These are phyloP conservation scores for Dactylellina leptospora DNA, from an alignment of 2,329 filamentous ascomycete species.

Conservation along the genomic window DNA sequence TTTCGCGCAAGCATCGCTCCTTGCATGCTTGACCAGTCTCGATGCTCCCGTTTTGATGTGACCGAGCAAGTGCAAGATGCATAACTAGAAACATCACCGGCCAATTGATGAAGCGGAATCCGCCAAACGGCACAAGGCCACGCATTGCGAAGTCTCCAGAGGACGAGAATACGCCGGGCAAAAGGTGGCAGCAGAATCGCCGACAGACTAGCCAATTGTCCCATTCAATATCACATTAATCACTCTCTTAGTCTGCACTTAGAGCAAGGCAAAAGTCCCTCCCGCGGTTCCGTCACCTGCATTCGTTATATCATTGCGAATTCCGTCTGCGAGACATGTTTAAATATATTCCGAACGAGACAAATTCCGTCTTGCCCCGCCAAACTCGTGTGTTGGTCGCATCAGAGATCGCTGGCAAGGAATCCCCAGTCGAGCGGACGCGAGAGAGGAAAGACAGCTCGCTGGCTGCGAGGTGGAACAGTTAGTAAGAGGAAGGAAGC, in stretches of 20 bases:
- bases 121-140: neutral
- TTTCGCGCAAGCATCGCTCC: slow-evolving; percentile 36
- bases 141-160: too few relatives aligned
- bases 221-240: too few relatives aligned
- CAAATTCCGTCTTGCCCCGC: slow-evolving; percentile 33
- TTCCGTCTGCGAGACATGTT: slow-evolving; percentile 1
- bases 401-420: slow-evolving; percentile 34
- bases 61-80: slow-evolving; percentile 16
- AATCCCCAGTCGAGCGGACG: slow-evolving; percentile 27
- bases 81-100: slow-evolving; percentile 11
- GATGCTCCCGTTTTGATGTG: slow-evolving; percentile 24
- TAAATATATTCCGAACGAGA: slow-evolving; percentile 40
- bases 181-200: too few relatives aligned
- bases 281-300: slow-evolving; percentile 26
- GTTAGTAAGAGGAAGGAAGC: neutral
- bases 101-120: slow-evolving; percentile 2
- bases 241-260: too few relatives aligned
- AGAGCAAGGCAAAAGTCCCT: too few relatives aligned
- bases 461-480: slow-evolving; percentile 33
- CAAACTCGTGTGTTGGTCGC: slow-evolving; percentile 33
- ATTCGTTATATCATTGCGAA: neutral
- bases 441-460: slow-evolving; percentile 42
- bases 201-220: too few relatives aligned
- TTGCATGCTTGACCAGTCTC: slow-evolving; percentile 19
- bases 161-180: too few relatives aligned